A percentile compares a stretch with the other conserved stretches of the same genome.
Evolutionary conservation across 176 grass and related monocot species (phyloP).

Genomic region (Aechmea fasciata): DNA sequence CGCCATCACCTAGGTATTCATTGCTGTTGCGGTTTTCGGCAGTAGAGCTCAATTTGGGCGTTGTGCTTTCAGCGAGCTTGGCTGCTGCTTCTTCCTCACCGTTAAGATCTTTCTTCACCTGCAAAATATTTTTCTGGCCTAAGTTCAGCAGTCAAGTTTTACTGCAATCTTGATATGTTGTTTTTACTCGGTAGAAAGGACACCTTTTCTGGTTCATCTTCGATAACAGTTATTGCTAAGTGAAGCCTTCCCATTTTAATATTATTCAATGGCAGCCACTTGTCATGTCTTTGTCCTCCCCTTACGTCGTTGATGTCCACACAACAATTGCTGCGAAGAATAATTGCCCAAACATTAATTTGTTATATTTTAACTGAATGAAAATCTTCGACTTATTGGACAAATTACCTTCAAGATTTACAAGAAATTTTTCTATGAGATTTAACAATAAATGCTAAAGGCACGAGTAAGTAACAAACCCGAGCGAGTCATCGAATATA

Average conservation of each 20-base stretch:
- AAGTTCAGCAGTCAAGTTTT: constrained; percentile 12
- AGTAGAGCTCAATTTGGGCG: background rate
- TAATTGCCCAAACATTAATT: background rate
- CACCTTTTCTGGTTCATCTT: constrained; percentile 45
- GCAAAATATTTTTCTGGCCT: constrained; percentile 12
- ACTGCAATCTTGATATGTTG: constrained; percentile 3
- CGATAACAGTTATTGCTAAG: constrained; percentile 54
- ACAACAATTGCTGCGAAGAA: constrained; percentile 47
- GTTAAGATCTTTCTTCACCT: constrained; percentile 25
- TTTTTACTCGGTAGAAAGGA: background rate
- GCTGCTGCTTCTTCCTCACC: constrained; percentile 22
- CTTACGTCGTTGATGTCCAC: constrained; percentile 56
- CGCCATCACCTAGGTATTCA: background rate
- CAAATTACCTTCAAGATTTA: no score
- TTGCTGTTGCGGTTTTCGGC: constrained; percentile 10
- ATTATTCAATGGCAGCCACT: constrained; percentile 79
- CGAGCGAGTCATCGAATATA: constrained; percentile 86
- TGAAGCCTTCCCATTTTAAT: constrained; percentile 84
- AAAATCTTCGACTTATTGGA: no score
- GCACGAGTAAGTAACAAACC: constrained; percentile 38
- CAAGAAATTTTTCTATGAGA: background rate
- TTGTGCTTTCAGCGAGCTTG: constrained; percentile 12
- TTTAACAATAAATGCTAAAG: constrained; percentile 15
- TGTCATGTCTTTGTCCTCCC: constrained; percentile 85
- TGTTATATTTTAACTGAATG: no score